Conservation (phyloP, 129 eudicot species). For the Lactuca saligna region DNA sequence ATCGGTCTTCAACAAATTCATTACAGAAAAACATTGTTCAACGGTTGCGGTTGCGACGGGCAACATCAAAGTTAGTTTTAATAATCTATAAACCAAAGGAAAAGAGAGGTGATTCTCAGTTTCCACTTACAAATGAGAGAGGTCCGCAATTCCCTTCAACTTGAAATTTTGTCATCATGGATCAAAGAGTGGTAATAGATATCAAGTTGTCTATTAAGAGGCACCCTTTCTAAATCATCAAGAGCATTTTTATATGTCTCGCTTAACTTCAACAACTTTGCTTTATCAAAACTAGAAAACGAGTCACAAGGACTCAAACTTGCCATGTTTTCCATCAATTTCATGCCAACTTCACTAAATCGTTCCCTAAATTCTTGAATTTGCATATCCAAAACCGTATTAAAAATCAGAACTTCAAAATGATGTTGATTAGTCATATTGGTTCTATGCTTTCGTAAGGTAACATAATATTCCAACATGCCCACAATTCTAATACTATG, state of each 20-base stretch:
- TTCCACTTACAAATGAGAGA: no score
- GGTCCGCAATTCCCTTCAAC: no score
- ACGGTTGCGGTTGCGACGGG: no score
- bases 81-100: no score
- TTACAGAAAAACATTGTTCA: no score
- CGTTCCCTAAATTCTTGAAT: background rate
- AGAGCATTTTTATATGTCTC: background rate
- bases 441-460: no score
- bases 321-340: background rate
- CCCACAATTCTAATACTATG: background rate
- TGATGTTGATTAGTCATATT: background rate
- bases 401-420: background rate
- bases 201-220: background rate
- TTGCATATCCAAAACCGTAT: conserved; percentile 1
- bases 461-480: background rate
- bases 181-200: background rate
- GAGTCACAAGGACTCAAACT: background rate
- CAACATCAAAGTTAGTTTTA: no score
- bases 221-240: background rate
- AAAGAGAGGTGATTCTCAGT: no score
- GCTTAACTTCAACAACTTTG: background rate
- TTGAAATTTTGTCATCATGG: no score
- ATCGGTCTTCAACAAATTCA: no score
- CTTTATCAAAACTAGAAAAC: background rate
- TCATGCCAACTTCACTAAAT: background rate